Conservation (phyloP, 768 basidiomycete species). For the Lenzites betulinus region DNA sequence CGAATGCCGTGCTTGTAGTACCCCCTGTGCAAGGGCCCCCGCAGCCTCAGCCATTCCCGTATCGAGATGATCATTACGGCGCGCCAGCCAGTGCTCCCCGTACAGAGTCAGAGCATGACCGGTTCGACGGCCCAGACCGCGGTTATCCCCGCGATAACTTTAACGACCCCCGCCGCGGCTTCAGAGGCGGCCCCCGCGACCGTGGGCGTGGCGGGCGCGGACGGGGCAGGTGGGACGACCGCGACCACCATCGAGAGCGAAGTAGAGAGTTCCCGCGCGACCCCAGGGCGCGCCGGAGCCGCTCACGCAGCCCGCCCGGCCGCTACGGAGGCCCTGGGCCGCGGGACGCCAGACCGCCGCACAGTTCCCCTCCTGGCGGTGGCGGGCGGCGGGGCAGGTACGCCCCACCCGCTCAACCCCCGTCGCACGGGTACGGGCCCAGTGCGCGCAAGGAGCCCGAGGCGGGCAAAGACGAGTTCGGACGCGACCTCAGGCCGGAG, state of each 20-base stretch:
- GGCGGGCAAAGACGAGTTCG: constrained; percentile 81
- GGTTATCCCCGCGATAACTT: constrained; percentile 48
- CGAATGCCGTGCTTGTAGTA: constrained; percentile 34
- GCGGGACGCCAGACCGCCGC: constrained; percentile 49
- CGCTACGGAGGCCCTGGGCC: constrained; percentile 45
- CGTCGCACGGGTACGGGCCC: constrained; percentile 22
- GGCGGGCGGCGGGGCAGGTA: constrained; percentile 22
- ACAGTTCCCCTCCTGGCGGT: constrained; percentile 52
- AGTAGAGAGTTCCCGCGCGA: constrained; percentile 49
- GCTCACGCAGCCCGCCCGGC: constrained; percentile 73
- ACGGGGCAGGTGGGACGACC: constrained; percentile 64
- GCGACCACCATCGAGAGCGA: constrained; percentile 44
- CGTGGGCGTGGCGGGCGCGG: constrained; percentile 66
- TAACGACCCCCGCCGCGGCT: constrained; percentile 52
- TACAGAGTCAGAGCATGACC: constrained; percentile 45
- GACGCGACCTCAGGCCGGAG: constrained; percentile 70
- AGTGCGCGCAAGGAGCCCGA: constrained; percentile 26
- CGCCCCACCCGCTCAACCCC: neutral
- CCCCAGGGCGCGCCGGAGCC: constrained; percentile 53
- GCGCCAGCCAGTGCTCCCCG: constrained; percentile 15
- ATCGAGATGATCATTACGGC: constrained; percentile 48
- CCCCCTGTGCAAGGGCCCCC: constrained; percentile 29
- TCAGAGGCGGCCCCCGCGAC: constrained; percentile 53
- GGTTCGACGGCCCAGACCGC: constrained; percentile 46
- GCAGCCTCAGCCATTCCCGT: constrained; percentile 32